Base-by-base conservation (phyloP, 179 eudicot genomes). In the Camellia oleifera region DNA sequence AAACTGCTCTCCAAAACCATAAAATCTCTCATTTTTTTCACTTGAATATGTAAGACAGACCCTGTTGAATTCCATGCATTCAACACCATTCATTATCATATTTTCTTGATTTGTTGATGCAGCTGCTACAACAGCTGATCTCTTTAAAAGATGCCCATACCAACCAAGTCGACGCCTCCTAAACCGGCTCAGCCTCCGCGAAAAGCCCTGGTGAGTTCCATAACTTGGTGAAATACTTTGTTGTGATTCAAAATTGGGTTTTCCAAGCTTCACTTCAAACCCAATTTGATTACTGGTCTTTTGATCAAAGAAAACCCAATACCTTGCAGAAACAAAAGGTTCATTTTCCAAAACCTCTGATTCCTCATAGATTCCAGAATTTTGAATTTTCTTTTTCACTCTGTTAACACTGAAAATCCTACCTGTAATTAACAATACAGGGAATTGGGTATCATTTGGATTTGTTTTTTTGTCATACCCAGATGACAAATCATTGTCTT, bases 1-100 rank as follows among this genome's bases (percentile, higher is more conserved):
- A 75, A 96, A 96, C 77, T 96, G 99, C 81, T 96, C 99, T n/a
- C 99, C 99, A 77, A 96, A 96, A 0, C 99, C 99, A 86, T 62
- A 96, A 71, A 96, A 92, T 77, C 83, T 92, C 86, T 96, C 99
- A 78, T 85, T 88, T 80, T 69, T 81, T 76, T 94, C 98, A 82
- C 98, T 96, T 0, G 85, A 82, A 65, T 96, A 94, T 0, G 92
- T 91, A 13, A 96, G 76, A 78, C 92, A 94, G 18, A 95, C 87
- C 83, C 98, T 88, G 79, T 88, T 96, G 61, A 94, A 90, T 69
- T 83, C 89, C 54, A 66, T 63, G 61, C 46, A 44, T 53, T 81
- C 78, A 5, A 69, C 77, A 11, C 54, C 82, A 60, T 72, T 88
- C 79, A 81, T 86, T 81, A 54, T 77, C 15, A 23, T 83, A 82